Conservation (phyloP, 352 stramenopile genomes). For the Nothophytophthora sp. region DNA sequence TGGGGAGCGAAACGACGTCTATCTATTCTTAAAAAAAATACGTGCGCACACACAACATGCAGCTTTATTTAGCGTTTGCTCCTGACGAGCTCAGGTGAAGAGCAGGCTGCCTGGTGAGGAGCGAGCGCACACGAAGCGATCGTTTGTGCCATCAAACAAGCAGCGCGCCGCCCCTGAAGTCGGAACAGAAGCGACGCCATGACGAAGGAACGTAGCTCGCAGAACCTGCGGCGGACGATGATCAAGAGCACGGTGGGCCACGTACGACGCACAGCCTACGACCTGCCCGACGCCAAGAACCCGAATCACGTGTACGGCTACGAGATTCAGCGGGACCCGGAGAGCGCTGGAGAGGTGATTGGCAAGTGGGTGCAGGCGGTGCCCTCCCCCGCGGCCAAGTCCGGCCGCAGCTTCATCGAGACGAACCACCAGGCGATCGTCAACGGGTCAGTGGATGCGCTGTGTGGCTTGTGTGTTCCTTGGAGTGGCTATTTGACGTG, state of each 20-base stretch:
- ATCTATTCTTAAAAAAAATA: too few relatives aligned
- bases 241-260: slow-evolving; percentile 77
- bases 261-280: slow-evolving; percentile 62
- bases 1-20: too few relatives aligned
- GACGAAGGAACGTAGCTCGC: slow-evolving; percentile 31
- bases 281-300: slow-evolving; percentile 68
- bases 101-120: too few relatives aligned
- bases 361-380: slow-evolving; percentile 70
- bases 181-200: slow-evolving; percentile 6
- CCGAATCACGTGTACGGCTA: slow-evolving; percentile 70
- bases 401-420: slow-evolving; percentile 75
- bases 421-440: slow-evolving; percentile 73
- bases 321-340: slow-evolving; percentile 65
- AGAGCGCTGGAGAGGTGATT: slow-evolving; percentile 75
- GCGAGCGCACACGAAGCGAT: too few relatives aligned
- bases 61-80: too few relatives aligned
- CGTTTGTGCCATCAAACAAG: too few relatives aligned
- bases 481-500: neutral
- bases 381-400: slow-evolving; percentile 60
- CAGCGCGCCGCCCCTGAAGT: too few relatives aligned
- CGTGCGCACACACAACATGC: too few relatives aligned
- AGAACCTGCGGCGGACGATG: slow-evolving; percentile 74
- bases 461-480: neutral
- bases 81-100: too few relatives aligned
- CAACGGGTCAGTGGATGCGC: slow-evolving; percentile 33